A percentile compares a stretch with the other conserved stretches of the same genome.
phyloP scores from a whole-genome alignment of 2,329 filamentous ascomycete species.

The Verticillium nubilum region DNA sequence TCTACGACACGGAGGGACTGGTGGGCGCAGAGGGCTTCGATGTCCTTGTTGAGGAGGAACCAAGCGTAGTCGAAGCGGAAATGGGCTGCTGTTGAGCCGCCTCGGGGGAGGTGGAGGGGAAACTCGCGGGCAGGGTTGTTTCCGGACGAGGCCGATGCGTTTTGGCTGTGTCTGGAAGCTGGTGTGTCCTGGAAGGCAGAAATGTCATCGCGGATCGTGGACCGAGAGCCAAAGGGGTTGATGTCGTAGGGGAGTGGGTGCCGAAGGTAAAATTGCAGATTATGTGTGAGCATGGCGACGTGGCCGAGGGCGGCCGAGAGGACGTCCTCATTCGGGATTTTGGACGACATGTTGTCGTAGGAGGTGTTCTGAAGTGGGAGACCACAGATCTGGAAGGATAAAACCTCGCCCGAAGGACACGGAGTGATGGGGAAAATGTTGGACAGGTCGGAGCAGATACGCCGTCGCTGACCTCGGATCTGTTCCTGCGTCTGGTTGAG shows the following conservation, averaged over 20 bases:
- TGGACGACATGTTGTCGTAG: slow-evolving; percentile 50
- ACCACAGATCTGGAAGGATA: slow-evolving; percentile 79
- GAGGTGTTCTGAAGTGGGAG: slow-evolving; percentile 75
- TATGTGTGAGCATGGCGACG: slow-evolving; percentile 67
- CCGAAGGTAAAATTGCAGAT: slow-evolving; percentile 77
- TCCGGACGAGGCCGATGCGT: slow-evolving; percentile 5
- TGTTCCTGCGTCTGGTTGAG: slow-evolving; percentile 55
- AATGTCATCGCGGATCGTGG: slow-evolving; percentile 72
- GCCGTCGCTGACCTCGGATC: slow-evolving; percentile 78
- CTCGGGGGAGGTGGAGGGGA: slow-evolving; percentile 65
- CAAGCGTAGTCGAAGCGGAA: slow-evolving; percentile 96
- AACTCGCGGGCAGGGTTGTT: slow-evolving; percentile 51
- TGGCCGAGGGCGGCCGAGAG: slow-evolving; percentile 79
- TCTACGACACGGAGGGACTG: slow-evolving; percentile 79
- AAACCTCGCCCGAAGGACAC: slow-evolving; percentile 44
- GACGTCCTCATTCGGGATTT: slow-evolving; percentile 53
- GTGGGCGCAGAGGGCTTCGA: slow-evolving; percentile 62
- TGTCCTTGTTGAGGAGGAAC: slow-evolving; percentile 94
- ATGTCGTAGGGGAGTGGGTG: slow-evolving; percentile 78
- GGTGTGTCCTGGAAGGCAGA: slow-evolving; percentile 44
- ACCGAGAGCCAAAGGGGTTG: slow-evolving; percentile 65
- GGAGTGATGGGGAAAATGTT: slow-evolving; percentile 78
- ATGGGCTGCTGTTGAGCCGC: slow-evolving; percentile 60
- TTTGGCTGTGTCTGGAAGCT: background rate
- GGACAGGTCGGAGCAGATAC: slow-evolving; percentile 79